These are phyloP conservation scores for Lasiodiplodia theobromae DNA, from an alignment of 2,329 filamentous ascomycete genomes.

Conservation along the genomic window DNA sequence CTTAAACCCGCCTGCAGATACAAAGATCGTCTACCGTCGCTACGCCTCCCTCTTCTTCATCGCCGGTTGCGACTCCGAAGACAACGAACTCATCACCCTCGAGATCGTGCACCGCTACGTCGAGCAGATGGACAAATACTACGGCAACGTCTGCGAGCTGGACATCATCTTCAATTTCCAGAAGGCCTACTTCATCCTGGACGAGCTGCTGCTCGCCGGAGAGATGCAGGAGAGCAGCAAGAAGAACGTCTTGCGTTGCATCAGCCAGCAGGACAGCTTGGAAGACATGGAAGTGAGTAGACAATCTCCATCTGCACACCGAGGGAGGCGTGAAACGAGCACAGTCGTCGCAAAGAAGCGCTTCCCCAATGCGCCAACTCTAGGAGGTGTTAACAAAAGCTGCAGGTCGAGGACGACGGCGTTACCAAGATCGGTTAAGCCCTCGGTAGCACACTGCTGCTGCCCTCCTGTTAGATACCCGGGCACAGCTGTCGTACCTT, in stretches of 20 bases:
- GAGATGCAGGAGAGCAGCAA: conserved; percentile 99
- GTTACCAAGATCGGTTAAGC: conserved; percentile 38
- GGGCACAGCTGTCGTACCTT: conserved; percentile 21
- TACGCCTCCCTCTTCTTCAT: conserved; percentile 99
- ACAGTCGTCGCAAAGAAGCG: conserved; percentile 1
- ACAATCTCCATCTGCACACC: background rate
- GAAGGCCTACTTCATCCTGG: conserved; percentile 98
- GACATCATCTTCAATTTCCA: conserved; percentile 99
- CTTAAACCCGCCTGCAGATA: conserved; percentile 67
- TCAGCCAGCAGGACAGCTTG: conserved; percentile 94
- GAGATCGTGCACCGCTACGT: conserved; percentile 99
- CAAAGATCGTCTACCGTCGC: conserved; percentile 97
- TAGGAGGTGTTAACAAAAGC: conserved; percentile 17
- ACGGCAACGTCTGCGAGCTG: conserved; percentile 98
- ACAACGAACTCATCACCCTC: conserved; percentile 97
- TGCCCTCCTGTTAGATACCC: conserved; percentile 1
- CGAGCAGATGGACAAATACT: conserved; percentile 99
- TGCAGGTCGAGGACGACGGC: conserved; percentile 50
- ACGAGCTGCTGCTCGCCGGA: conserved; percentile 92
- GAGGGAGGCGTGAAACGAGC: background rate
- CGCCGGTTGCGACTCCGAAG: conserved; percentile 92
- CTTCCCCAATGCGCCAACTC: conserved; percentile 1
- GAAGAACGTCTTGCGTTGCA: conserved; percentile 96
- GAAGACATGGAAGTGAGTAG: conserved; percentile 98
- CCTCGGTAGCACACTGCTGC: background rate